Conservation (phyloP, 2,329 filamentous ascomycete species). For the Colletotrichum sp. region DNA sequence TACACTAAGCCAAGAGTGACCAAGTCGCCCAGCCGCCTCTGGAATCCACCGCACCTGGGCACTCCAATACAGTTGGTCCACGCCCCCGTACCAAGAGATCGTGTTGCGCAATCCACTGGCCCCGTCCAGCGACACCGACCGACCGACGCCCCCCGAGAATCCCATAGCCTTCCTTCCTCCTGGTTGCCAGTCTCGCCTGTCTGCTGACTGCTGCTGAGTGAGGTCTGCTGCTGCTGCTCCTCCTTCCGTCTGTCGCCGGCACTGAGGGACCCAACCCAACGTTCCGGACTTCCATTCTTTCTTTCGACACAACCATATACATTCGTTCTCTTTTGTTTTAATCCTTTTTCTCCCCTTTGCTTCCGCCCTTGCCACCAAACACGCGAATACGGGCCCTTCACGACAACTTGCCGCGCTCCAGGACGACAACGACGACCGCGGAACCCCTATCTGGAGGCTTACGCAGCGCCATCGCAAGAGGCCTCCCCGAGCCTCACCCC, state of each 20-base stretch:
- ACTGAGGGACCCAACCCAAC: not conserved
- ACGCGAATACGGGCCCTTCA: not conserved
- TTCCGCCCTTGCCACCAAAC: not conserved
- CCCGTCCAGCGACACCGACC: not conserved
- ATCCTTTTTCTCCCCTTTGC: not conserved
- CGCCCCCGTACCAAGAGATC: constrained; percentile 21
- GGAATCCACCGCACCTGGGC: constrained; percentile 18
- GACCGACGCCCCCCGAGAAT: not conserved
- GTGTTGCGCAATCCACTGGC: constrained; percentile 21
- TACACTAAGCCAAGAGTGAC: constrained; percentile 14
- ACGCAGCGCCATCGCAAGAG: not conserved
- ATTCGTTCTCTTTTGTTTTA: constrained; percentile 12
- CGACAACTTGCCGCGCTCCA: not conserved
- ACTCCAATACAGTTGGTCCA: constrained; percentile 20
- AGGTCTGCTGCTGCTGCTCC: not conserved
- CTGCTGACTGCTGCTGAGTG: not conserved
- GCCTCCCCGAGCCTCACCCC: constrained; percentile 18
- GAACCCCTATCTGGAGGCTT: constrained; percentile 4
- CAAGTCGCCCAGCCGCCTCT: constrained; percentile 14
- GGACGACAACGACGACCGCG: not conserved
- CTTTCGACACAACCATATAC: constrained; percentile 4
- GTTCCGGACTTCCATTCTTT: constrained; percentile 10
- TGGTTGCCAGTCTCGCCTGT: not conserved
- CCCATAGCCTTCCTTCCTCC: not conserved
- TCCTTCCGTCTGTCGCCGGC: not conserved